phyloP scores from a whole-genome alignment of 176 grass and related monocot genomes.

The Oryza glumipatula region DNA sequence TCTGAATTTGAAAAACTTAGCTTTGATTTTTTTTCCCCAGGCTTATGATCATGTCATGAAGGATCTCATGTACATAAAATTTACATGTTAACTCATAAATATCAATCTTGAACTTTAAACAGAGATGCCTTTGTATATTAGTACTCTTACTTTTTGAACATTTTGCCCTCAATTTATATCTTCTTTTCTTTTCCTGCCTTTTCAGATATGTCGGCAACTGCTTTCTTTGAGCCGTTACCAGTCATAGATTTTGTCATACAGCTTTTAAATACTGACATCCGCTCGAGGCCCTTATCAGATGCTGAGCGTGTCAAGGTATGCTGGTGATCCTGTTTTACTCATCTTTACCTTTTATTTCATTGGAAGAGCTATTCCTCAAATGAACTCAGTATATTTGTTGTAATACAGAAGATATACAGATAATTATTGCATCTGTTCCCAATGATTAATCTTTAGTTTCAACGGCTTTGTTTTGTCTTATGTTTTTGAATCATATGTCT shows the following conservation, averaged over 20 bases:
- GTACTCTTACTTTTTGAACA: neutral
- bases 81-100: neutral
- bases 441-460: neutral
- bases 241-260: slow-evolving; percentile 76
- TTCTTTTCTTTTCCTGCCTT: slow-evolving; percentile 13
- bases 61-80: neutral
- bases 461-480: slow-evolving; percentile 20
- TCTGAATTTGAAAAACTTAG: neutral
- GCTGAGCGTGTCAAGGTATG: slow-evolving; percentile 90
- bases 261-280: slow-evolving; percentile 76
- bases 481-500: neutral
- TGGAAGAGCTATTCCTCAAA: slow-evolving; percentile 1
- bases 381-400: neutral
- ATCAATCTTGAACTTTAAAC: neutral
- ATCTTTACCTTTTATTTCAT: neutral
- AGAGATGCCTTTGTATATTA: neutral
- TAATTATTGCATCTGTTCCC: neutral
- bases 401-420: neutral
- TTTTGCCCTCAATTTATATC: neutral
- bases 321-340: slow-evolving; percentile 5
- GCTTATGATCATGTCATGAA: slow-evolving; percentile 11
- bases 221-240: slow-evolving; percentile 85
- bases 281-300: slow-evolving; percentile 68
- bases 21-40: neutral
- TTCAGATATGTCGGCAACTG: slow-evolving; percentile 95